Conservation (phyloP, 2,329 filamentous ascomycete species). For the Pyrenophora teres region DNA sequence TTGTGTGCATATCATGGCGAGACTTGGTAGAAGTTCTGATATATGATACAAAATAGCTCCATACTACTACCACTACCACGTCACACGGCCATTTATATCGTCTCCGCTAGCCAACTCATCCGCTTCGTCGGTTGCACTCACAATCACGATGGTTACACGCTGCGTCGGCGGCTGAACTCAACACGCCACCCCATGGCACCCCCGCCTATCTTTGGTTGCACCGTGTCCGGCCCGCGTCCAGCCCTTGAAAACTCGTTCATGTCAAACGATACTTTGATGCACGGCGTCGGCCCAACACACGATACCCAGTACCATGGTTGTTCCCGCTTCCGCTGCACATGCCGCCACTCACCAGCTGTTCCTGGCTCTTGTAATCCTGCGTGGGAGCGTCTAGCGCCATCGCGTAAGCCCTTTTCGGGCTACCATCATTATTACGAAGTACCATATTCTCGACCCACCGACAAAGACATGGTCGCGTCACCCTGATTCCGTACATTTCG, state of each 20-base stretch:
- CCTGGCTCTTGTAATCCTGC: constrained; percentile 1
- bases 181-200: constrained; percentile 1
- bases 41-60: too few relatives aligned
- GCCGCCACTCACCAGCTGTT: neutral
- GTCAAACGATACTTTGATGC: constrained; percentile 17
- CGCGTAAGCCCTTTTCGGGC: constrained; percentile 5
- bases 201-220: neutral
- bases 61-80: neutral
- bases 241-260: constrained; percentile 25
- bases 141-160: constrained; percentile 17
- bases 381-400: constrained; percentile 3
- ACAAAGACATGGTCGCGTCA: constrained; percentile 14
- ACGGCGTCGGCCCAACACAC: constrained; percentile 1
- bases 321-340: neutral
- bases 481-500: constrained; percentile 2
- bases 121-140: neutral
- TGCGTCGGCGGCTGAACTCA: constrained; percentile 9
- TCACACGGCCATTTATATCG: neutral
- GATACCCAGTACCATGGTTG: neutral
- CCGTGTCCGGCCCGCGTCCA: constrained; percentile 1
- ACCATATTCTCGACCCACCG: constrained; percentile 7
- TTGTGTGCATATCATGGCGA: too few relatives aligned
- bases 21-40: neutral
- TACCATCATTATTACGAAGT: neutral
- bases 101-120: neutral